Evolutionary conservation across 345 rosid species (phyloP), one percentile per base, ranked within the genome.

Genomic region (Moricandia moricandioides): DNA sequence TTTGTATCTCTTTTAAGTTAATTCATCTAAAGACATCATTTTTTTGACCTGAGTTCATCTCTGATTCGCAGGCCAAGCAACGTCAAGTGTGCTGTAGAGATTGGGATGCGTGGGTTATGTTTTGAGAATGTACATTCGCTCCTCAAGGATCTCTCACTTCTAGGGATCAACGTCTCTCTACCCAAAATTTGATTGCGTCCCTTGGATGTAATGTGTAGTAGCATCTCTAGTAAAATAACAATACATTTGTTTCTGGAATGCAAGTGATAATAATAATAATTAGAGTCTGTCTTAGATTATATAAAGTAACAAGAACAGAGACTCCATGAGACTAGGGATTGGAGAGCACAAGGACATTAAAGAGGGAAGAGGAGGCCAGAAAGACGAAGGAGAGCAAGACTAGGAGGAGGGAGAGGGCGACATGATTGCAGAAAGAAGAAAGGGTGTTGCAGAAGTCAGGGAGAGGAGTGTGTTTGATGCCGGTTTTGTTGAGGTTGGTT

Each of bases 371-470:
- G 4, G 84, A 84, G 18, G 91, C 86, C 4, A 86, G 86, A 75
- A 86, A 71, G 54, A 79, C 64, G 71, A 84, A 84, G 69, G 85
- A 67, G 67, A 86, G 70, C 88, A 94, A 88, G 43, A 90, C 77
- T 81, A 91, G 84, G 71, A 84, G 87, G 39, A 94, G 78, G 4
- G 97, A 89, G 74, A 88, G 78, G 0, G 91, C 82, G 11, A 88
- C 85, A 33, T 88, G 96, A 65, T 89, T 84, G 51, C 97, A 94
- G 83, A 94, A 91, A 78, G 73, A 82, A 65, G 70, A 78, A 39
- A 94, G 72, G 0, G 89, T 81, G 85, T 85, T 89, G 88, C 98
- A 94, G 79, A 94, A 94, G 80, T 89, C 85, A 0, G 98, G 96
- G 6, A 91, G 83, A 31, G 88, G 82, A 3, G 93, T 82, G 61